Evolutionary conservation across 208 protist species (phyloP).

Genomic region (Acanthamoeba healyi): DNA sequence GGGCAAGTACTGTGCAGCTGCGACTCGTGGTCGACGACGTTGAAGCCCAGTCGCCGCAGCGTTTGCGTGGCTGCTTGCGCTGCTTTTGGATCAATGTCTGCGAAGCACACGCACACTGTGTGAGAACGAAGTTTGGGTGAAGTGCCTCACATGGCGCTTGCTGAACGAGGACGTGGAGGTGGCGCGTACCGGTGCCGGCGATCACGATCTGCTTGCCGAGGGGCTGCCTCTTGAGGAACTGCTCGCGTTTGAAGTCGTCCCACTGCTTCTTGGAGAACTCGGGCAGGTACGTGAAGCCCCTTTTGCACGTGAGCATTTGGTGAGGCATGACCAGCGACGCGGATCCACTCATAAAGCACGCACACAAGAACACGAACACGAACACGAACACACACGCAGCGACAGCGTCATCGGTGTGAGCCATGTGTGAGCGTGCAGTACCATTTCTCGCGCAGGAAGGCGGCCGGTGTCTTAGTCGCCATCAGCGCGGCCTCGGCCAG

Average conservation of each 20-base stretch:
- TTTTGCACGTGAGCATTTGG: neutral
- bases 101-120: too few species aligned
- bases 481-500: constrained; percentile 69
- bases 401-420: too few species aligned
- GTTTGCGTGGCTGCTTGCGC: constrained; percentile 4
- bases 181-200: neutral
- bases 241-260: constrained; percentile 45
- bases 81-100: neutral
- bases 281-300: constrained; percentile 49
- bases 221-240: constrained; percentile 16
- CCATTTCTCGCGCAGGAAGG: constrained; percentile 62
- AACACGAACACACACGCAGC: too few species aligned
- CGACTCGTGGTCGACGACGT: neutral
- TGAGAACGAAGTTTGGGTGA: too few species aligned
- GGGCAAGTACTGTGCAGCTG: constrained; percentile 9
- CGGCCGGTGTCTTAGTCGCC: constrained; percentile 11
- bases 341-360: neutral
- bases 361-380: neutral
- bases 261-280: constrained; percentile 40
- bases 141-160: too few species aligned
- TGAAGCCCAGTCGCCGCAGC: constrained; percentile 27
- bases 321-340: too few species aligned
- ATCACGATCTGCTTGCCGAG: neutral
- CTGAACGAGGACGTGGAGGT: neutral
- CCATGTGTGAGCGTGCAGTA: neutral